Conservation (phyloP, 305 asterid genomes). For the Caryopteris hybrid region DNA sequence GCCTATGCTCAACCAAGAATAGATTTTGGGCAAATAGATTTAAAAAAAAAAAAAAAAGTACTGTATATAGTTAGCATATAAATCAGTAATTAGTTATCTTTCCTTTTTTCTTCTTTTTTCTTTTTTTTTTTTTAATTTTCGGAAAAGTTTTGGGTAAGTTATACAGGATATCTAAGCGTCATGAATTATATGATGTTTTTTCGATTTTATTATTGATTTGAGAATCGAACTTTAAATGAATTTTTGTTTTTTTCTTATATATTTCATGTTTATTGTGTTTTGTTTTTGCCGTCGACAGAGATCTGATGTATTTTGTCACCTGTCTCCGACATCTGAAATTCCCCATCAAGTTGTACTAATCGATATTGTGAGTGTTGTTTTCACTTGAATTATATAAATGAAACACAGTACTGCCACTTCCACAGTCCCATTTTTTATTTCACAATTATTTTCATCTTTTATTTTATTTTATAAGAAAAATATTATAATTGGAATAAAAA, state of each 20-base stretch:
- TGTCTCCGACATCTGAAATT: conserved; percentile 19
- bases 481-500: too few species aligned
- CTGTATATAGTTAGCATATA: conserved; percentile 9
- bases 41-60: too few species aligned
- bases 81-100: background rate
- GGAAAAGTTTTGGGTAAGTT: background rate
- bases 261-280: background rate
- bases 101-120: too few species aligned
- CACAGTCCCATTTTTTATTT: too few species aligned
- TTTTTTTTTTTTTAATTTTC: background rate
- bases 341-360: background rate
- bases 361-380: background rate
- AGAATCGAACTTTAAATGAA: too few species aligned
- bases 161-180: background rate
- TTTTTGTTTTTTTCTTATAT: background rate
- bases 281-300: conserved; percentile 4
- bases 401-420: background rate
- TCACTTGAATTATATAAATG: background rate
- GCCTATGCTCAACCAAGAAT: conserved; percentile 36
- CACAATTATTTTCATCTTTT: too few species aligned
- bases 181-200: too few species aligned
- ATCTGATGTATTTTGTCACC: conserved; percentile 17
- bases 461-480: too few species aligned
- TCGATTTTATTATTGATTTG: too few species aligned
- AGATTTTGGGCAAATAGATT: background rate